phyloP scores from a whole-genome alignment of 1,139 yeast species.

The Candida gigantensis region DNA sequence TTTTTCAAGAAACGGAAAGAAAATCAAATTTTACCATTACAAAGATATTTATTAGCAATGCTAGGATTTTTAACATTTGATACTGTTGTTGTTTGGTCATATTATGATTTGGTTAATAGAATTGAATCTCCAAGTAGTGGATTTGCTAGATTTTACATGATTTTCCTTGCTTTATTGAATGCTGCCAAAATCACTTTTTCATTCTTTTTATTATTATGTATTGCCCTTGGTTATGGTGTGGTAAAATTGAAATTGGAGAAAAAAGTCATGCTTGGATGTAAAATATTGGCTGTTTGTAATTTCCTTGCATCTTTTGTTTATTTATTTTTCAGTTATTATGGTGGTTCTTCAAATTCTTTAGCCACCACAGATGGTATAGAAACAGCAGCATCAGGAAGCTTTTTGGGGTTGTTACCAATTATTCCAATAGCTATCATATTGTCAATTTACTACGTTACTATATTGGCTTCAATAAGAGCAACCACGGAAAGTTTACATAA shows the following conservation, averaged over 20 bases:
- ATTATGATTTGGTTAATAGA: conserved; percentile 78
- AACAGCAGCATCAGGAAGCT: conserved; percentile 22
- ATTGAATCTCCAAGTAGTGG: conserved; percentile 58
- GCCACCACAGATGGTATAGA: conserved; percentile 22
- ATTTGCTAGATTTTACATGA: conserved; percentile 69
- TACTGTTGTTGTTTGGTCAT: conserved; percentile 87
- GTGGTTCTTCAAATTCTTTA: conserved; percentile 43
- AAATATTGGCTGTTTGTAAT: conserved; percentile 72
- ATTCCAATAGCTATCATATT: conserved; percentile 74
- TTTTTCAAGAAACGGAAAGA: conserved; percentile 75
- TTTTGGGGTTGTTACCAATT: conserved; percentile 45
- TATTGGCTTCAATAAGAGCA: conserved; percentile 67
- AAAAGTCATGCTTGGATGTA: conserved; percentile 75
- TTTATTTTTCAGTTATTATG: conserved; percentile 65
- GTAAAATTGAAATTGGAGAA: conserved; percentile 82
- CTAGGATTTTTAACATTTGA: conserved; percentile 82
- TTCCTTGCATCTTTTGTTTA: conserved; percentile 69
- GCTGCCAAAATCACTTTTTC: conserved; percentile 85
- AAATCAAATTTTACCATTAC: conserved; percentile 85
- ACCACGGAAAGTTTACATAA: conserved; percentile 75
- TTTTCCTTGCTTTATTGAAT: conserved; percentile 74
- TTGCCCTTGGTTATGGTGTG: conserved; percentile 91
- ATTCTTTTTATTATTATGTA: conserved; percentile 80
- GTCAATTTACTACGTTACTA: conserved; percentile 72
- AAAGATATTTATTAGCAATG: conserved; percentile 85